Percentiles rank a stretch among this genome's conserved stretches.
These are phyloP conservation scores for Metarhizium rileyi DNA, from an alignment of 2,329 filamentous ascomycete genomes.

Conservation along the genomic window DNA sequence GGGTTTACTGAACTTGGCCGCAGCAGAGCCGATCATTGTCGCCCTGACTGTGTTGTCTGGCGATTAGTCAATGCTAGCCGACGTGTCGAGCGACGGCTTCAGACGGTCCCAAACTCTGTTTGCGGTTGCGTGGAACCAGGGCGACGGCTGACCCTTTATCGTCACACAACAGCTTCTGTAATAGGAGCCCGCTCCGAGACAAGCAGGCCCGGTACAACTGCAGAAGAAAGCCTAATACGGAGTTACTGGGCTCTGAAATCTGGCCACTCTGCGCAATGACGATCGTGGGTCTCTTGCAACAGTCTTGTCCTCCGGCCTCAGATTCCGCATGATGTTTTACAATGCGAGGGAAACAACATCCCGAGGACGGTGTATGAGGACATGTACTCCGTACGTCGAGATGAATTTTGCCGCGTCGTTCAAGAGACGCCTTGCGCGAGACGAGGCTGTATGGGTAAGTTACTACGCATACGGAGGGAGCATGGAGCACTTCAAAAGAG, in stretches of 20 bases:
- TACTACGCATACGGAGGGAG: too few species aligned
- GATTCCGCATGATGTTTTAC: too few species aligned
- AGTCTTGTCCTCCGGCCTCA: too few species aligned
- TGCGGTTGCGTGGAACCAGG: not conserved
- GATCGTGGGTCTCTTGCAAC: not conserved
- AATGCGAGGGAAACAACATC: too few species aligned
- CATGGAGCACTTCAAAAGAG: too few species aligned
- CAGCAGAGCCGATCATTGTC: not conserved
- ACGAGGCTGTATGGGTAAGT: too few species aligned
- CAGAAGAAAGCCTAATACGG: too few species aligned
- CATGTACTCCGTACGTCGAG: too few species aligned
- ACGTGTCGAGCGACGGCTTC: not conserved
- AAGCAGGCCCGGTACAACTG: not conserved
- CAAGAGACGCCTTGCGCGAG: too few species aligned
- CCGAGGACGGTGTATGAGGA: too few species aligned
- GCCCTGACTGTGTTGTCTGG: not conserved
- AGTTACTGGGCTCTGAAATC: too few species aligned
- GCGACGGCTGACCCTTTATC: not conserved
- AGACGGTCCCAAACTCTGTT: constrained; percentile 9
- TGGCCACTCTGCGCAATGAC: not conserved
- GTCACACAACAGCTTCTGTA: not conserved
- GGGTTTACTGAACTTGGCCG: not conserved
- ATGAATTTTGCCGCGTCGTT: too few species aligned
- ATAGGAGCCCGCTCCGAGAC: not conserved
- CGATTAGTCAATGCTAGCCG: not conserved